Evolutionary conservation across 768 basidiomycete species (phyloP), one percentile per base, ranked within the genome.

Genomic region (Krasilnikovozyma curviuscula): DNA sequence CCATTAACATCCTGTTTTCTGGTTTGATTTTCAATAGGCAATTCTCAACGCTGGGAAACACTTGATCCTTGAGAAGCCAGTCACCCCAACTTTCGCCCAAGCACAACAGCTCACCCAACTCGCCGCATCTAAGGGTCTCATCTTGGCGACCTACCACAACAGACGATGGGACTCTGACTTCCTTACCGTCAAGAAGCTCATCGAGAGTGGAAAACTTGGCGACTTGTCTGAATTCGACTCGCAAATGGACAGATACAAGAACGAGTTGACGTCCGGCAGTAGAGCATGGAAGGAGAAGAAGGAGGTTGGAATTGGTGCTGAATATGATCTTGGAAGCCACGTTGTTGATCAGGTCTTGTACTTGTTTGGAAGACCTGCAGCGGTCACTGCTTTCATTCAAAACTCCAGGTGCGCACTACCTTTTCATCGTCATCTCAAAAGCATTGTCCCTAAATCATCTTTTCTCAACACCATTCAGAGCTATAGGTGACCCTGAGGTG

Each of bases 251-350:
- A 76, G 83, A 34, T 83, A 74, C 66, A 74, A 79, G 29, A 69
- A 70, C 23, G 68, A 65, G 1, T 52, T 59, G 2, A 46, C 54
- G 10, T 32, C 56, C 4, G 47, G 48, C 25, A 29, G 49, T 24
- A 21, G 44, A 7, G 43, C 75, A 0, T 91, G 84, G 85, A 86
- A 85, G 63, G 83, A 85, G 50, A 62, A 71, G 27, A 68, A 74
- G 1, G 66, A 69, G 0, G 74, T 77, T 19, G 76, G 72, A 18
- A 71, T 71, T 39, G 81, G 82, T 4, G 68, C 73, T 24, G 73
- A 76, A 2, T 88, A 76, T 61, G 83, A 88, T 61, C 70, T 88
- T 19, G 83, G 81, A 5, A 66, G 79, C 7, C 83, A 88, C 61
- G 69, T 84, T 24, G 61, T 64, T 8, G 24, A 58, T 30, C 19